These are phyloP conservation scores for Plasmodium inui DNA, from an alignment of 169 alveolate genomes.

Conservation along the genomic window DNA sequence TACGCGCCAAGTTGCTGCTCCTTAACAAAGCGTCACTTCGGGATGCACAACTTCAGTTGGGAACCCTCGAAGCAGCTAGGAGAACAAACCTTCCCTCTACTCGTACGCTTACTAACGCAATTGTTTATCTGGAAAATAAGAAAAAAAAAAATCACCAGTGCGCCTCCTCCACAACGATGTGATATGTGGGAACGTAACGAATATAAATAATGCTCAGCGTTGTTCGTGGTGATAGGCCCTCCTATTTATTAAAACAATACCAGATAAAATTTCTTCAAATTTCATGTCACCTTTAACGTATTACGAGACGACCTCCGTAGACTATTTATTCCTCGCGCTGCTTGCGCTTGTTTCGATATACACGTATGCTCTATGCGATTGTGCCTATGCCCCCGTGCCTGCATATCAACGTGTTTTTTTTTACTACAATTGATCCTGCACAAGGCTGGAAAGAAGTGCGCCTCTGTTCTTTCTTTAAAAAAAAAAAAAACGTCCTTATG, in stretches of 20 bases:
- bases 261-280: background rate
- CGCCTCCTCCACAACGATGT: background rate
- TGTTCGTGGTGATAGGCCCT: background rate
- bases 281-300: background rate
- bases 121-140: background rate
- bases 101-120: background rate
- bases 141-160: background rate
- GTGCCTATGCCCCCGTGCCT: background rate
- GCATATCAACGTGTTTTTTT: background rate
- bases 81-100: background rate
- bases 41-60: no score
- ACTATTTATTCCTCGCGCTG: background rate
- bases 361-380: background rate
- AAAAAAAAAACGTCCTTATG: background rate
- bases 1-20: no score
- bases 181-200: background rate
- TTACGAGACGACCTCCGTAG: background rate
- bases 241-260: background rate
- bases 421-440: background rate
- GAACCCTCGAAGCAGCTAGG: no score
- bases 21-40: no score
- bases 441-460: background rate
- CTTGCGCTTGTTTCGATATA: background rate
- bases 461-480: background rate
- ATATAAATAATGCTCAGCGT: background rate